Evolutionary conservation across 1,284 basidiomycete species (phyloP).

Genomic region (Apiotrichum sp.): DNA sequence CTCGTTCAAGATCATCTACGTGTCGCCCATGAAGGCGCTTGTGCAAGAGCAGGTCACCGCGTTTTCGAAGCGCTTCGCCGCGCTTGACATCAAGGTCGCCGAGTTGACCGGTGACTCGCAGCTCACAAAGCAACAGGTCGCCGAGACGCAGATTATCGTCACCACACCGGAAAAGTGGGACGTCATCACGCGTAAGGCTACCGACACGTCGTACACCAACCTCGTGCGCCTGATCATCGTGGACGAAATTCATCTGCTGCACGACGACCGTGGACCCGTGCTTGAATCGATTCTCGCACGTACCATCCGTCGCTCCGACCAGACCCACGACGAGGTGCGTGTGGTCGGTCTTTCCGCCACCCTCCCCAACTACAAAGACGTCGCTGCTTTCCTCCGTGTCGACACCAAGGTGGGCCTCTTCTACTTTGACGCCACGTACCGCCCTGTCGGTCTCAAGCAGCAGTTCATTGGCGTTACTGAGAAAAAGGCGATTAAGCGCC

Average conservation of each 20-base stretch:
- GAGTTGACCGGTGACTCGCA: conserved; percentile 97
- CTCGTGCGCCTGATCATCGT: conserved; percentile 95
- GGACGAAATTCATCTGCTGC: conserved; percentile 95
- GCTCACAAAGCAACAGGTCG: conserved; percentile 96
- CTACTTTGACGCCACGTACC: conserved; percentile 91
- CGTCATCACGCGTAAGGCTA: conserved; percentile 96
- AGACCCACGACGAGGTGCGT: conserved; percentile 84
- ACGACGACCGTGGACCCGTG: conserved; percentile 97
- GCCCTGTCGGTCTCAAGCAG: conserved; percentile 92
- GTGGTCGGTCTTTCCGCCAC: conserved; percentile 95
- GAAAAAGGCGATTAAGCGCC: conserved; percentile 98
- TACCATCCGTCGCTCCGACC: conserved; percentile 91
- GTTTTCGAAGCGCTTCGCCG: conserved; percentile 73
- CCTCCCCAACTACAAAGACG: conserved; percentile 95
- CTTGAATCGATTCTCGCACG: conserved; percentile 87
- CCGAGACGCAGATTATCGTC: conserved; percentile 97
- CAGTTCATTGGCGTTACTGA: conserved; percentile 98
- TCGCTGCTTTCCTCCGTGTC: conserved; percentile 96
- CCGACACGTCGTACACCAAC: conserved; percentile 95
- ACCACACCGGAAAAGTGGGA: conserved; percentile 99
- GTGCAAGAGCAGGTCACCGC: conserved; percentile 97
- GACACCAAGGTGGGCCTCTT: conserved; percentile 89
- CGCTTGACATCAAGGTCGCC: conserved; percentile 80
- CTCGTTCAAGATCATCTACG: conserved; percentile 94
- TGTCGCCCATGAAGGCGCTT: conserved; percentile 98